Evolutionary conservation across 768 basidiomycete genomes (phyloP).

Genomic region (Dacryopinax primogenitus): DNA sequence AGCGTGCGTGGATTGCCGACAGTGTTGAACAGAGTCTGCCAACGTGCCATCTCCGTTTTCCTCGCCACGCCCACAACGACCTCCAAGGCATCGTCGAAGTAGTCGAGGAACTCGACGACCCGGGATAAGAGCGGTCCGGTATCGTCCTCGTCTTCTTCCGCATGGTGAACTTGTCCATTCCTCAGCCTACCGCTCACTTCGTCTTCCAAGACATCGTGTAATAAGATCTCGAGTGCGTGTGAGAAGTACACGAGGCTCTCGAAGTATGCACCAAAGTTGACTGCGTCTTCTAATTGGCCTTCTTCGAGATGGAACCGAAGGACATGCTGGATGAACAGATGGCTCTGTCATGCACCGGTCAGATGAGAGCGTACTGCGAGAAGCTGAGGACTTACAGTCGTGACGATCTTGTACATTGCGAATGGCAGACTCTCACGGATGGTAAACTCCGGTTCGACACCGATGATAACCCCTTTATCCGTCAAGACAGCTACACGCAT

Average conservation of each 20-base stretch:
- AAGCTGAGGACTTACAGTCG: slow-evolving; percentile 50
- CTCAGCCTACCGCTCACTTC: slow-evolving; percentile 34
- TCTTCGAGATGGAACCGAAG: slow-evolving; percentile 67
- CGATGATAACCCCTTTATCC: slow-evolving; percentile 98
- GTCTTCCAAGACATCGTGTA: slow-evolving; percentile 85
- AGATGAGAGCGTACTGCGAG: slow-evolving; percentile 9
- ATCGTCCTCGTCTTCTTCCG: slow-evolving; percentile 14
- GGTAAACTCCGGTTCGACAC: slow-evolving; percentile 78
- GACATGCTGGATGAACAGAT: slow-evolving; percentile 87
- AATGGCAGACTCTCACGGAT: slow-evolving; percentile 67
- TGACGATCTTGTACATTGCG: slow-evolving; percentile 81
- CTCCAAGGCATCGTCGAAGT: slow-evolving; percentile 81
- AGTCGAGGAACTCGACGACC: slow-evolving; percentile 82
- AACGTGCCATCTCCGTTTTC: slow-evolving; percentile 87
- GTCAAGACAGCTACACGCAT: slow-evolving; percentile 71
- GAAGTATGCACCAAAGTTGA: slow-evolving; percentile 75
- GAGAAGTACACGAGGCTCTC: slow-evolving; percentile 82
- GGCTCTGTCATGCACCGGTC: slow-evolving; percentile 51
- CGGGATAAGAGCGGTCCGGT: slow-evolving; percentile 24
- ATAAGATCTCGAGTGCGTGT: slow-evolving; percentile 84
- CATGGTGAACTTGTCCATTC: slow-evolving; percentile 6
- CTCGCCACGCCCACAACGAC: slow-evolving; percentile 93
- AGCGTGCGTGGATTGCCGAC: slow-evolving; percentile 83
- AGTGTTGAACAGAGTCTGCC: slow-evolving; percentile 76
- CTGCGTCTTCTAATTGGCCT: slow-evolving; percentile 53